Evolutionary conservation across 2,329 filamentous ascomycete genomes (phyloP).

Genomic region (Cyphellophora europaea): DNA sequence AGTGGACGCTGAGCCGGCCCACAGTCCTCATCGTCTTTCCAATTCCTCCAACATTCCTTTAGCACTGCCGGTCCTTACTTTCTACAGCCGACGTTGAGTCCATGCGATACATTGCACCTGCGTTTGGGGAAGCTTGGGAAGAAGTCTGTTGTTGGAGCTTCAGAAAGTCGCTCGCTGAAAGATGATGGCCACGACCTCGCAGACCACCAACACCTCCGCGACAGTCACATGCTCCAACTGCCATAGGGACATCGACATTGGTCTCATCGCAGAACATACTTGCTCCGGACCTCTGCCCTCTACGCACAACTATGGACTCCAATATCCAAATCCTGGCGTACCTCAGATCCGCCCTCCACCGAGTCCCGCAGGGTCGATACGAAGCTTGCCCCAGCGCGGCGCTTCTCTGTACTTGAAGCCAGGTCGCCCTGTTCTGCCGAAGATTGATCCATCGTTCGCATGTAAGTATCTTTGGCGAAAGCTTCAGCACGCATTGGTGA

Average conservation of each 20-base stretch:
- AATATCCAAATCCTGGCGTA: background rate
- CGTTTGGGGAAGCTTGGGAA: no score
- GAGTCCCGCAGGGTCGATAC: background rate
- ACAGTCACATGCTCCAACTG: conserved; percentile 84
- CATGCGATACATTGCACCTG: no score
- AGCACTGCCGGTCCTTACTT: no score
- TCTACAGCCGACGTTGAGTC: no score
- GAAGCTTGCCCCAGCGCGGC: background rate
- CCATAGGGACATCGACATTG: conserved; percentile 68
- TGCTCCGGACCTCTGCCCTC: conserved; percentile 45
- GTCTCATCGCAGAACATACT: conserved; percentile 75
- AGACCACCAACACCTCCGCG: conserved; percentile 60
- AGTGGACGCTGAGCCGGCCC: background rate
- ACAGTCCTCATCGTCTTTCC: no score
- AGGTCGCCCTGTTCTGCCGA: conserved; percentile 11
- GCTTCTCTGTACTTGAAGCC: conserved; percentile 1
- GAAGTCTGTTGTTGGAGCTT: no score
- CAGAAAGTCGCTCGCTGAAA: no score
- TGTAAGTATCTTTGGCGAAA: conserved; percentile 11
- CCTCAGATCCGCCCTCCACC: background rate
- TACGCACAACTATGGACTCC: background rate
- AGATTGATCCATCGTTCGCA: conserved; percentile 11
- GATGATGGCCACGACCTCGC: no score
- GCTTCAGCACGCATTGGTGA: conserved; percentile 12
- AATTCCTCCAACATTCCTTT: no score